Evolutionary conservation across 768 basidiomycete species (phyloP), one percentile per base, ranked within the genome.

Genomic region (Kwoniella dejecticola): DNA sequence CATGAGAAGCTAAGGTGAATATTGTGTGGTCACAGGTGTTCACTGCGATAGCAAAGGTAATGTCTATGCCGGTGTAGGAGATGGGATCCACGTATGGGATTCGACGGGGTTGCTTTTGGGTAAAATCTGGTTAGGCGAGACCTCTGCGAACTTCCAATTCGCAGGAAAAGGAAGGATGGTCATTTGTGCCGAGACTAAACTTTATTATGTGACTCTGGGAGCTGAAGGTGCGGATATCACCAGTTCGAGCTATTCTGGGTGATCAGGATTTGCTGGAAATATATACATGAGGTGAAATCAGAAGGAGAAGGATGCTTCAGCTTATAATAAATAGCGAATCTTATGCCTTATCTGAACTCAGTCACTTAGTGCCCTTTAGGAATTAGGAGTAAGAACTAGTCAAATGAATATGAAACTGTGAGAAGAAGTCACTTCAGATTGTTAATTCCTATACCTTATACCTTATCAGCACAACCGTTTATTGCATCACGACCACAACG

Each of bases 91-190:
- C 7, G 76, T 77, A 8, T 77, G 64, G 63, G 68, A 69, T 40
- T 73, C 74, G 2, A 52, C 62, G 3, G 76, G 76, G 26, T 67
- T 47, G 21, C 61, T 79, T 4, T 52, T 77, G n/a, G 77, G 77
- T 57, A 77, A 75, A 65, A 76, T 79, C 60, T 79, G 60, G 53
- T 15, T 68, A 7, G 76, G 76, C 5, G 21, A 40, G 2, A 64
- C 66, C 1, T 44, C 60, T 12, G 76, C 76, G 26, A 75, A 77
- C 57, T 77, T 77, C 65, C 68, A 75, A 55, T 75, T 75, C 33
- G 74, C 74, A 6, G 71, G 71, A 1, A 63, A 64, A 41, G 71
- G 71, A 2, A 55, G 74, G 12, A 72, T 75, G 74, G 67, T 75
- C 55, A 72, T 75, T 50, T 69, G 64, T 44, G 74, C 69, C 15